Percentiles rank a stretch among this genome's conserved stretches.
Evolutionary conservation across 192 early-diverging fungal species (phyloP).

Genomic region (Backusella macrospora): DNA sequence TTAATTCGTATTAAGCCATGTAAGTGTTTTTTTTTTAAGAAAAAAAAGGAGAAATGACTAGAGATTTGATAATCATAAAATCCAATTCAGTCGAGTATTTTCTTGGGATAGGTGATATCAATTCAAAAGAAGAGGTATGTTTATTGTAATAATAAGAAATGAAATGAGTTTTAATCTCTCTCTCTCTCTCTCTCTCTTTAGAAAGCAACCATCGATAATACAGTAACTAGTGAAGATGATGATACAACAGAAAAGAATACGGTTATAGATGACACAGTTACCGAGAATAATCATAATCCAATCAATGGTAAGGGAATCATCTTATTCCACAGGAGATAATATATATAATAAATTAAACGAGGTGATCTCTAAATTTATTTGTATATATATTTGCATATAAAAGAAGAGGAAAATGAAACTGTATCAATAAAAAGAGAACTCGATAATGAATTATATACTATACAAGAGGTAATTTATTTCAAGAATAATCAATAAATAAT

Average conservation of each 20-base stretch:
- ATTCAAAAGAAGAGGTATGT: slow-evolving; percentile 48
- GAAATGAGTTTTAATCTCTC: no score
- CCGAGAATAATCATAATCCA: no score
- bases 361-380: no score
- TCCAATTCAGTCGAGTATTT: slow-evolving; percentile 82
- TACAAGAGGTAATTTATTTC: slow-evolving; percentile 42
- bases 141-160: background rate
- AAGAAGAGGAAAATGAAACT: slow-evolving; percentile 18
- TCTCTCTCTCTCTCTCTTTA: no score
- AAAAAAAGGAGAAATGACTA: background rate
- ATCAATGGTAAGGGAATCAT: no score
- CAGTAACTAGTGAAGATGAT: no score
- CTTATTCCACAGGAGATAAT: no score
- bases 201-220: no score
- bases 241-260: no score
- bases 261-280: no score
- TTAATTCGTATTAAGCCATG: slow-evolving; percentile 88
- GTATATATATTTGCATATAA: no score
- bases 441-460: slow-evolving; percentile 60
- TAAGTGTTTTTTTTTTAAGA: slow-evolving; percentile 43
- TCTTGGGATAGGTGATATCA: slow-evolving; percentile 94
- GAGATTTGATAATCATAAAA: background rate
- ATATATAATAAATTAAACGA: no score
- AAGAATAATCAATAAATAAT: background rate
- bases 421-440: slow-evolving; percentile 43